Conservation (phyloP, 495 filamentous ascomycete species). For the Cercophora sp. region DNA sequence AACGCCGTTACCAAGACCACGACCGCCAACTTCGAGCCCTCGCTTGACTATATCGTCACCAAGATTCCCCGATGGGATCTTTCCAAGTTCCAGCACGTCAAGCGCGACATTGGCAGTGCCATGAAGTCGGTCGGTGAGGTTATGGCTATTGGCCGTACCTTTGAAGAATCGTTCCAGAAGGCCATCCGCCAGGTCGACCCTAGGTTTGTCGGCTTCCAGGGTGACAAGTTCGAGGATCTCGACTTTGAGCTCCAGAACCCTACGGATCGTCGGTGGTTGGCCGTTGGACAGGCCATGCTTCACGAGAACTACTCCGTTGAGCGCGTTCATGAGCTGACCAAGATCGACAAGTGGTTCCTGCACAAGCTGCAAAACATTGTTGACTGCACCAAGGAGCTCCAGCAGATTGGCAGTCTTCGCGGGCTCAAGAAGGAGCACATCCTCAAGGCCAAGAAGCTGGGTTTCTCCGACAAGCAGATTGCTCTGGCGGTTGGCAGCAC, state of each 20-base stretch:
- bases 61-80: conserved; percentile 98
- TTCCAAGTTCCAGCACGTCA: conserved; percentile 97
- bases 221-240: conserved; percentile 87
- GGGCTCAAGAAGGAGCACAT: conserved; percentile 84
- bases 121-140: conserved; percentile 99
- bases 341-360: conserved; percentile 96
- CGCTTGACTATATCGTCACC: conserved; percentile 93
- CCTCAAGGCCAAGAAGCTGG: conserved; percentile 90
- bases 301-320: conserved; percentile 94
- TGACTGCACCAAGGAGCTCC: conserved; percentile 78
- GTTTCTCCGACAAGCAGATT: conserved; percentile 96
- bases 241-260: conserved; percentile 88
- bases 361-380: conserved; percentile 97
- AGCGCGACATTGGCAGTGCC: conserved; percentile 91
- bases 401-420: conserved; percentile 81
- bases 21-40: conserved; percentile 97
- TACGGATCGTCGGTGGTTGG: conserved; percentile 92
- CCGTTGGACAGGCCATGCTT: conserved; percentile 95
- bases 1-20: conserved; percentile 98
- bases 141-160: conserved; percentile 97
- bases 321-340: conserved; percentile 83
- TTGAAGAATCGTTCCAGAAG: conserved; percentile 99
- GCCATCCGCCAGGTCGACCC: conserved; percentile 96
- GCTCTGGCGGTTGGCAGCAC: conserved; percentile 75
- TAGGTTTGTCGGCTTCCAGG: conserved; percentile 87